phyloP scores from a whole-genome alignment of 1,284 basidiomycete genomes.

The Boletus mariae region DNA sequence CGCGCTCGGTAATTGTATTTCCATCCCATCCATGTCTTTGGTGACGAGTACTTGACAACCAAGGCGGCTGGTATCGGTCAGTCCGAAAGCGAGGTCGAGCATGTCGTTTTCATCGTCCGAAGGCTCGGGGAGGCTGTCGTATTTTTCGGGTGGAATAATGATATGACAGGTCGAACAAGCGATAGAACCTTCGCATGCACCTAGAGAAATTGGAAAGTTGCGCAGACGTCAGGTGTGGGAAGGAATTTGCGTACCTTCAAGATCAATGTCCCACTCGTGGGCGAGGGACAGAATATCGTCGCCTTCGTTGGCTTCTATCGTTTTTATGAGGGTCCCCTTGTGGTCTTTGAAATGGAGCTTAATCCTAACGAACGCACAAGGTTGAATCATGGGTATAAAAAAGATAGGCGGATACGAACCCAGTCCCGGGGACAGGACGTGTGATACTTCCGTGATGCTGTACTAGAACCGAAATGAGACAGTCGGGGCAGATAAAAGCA shows the following conservation, averaged over 20 bases:
- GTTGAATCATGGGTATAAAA: neutral
- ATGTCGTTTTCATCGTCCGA: constrained; percentile 98
- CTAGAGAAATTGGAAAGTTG: constrained; percentile 37
- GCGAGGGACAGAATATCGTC: constrained; percentile 91
- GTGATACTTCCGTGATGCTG: constrained; percentile 42
- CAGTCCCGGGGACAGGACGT: constrained; percentile 54
- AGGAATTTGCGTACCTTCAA: constrained; percentile 72
- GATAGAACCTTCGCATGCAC: constrained; percentile 94
- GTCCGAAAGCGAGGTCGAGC: constrained; percentile 96
- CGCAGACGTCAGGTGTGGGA: neutral
- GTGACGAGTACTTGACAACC: constrained; percentile 86
- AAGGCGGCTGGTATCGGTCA: constrained; percentile 87
- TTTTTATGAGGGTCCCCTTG: constrained; percentile 80
- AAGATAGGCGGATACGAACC: constrained; percentile 44
- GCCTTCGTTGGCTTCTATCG: constrained; percentile 89
- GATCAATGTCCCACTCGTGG: constrained; percentile 94
- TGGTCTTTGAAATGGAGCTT: constrained; percentile 88
- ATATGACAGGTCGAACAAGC: constrained; percentile 99
- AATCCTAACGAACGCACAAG: constrained; percentile 51
- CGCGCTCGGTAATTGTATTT: constrained; percentile 83
- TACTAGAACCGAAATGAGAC: constrained; percentile 4
- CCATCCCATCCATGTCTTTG: constrained; percentile 82
- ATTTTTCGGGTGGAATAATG: constrained; percentile 80
- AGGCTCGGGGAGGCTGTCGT: constrained; percentile 85
- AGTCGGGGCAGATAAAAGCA: neutral